Evolutionary conservation across 2,329 filamentous ascomycete species (phyloP), one percentile per base, ranked within the genome.

Genomic region (Phyllosticta capitalensis): DNA sequence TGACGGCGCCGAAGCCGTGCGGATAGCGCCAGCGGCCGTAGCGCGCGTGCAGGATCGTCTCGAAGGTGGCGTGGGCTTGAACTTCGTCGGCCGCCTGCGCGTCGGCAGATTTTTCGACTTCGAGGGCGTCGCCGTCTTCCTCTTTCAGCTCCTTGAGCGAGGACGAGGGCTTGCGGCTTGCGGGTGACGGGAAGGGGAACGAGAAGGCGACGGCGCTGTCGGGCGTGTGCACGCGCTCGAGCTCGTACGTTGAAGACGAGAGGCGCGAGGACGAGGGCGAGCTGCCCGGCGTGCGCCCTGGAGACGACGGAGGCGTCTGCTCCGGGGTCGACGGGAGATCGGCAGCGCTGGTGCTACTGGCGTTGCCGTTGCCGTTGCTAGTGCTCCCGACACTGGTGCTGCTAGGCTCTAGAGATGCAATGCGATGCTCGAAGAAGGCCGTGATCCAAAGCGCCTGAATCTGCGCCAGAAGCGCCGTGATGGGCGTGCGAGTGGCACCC

Each of bases 391-490:
- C 24, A 26, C 30, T 38, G 33, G 12, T n/a, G 14, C 38, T 19
- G 38, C 26, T 2, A 30, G 48, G 5, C 12, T 22, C 61, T 61
- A 68, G 62, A 61, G 57, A 9, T 19, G 12, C 0, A 54, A 88
- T 69, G 26, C 76, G 70, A 20, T 75, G 74, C 57, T 78, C 75
- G 30, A 92, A 80, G 67, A 83, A 90, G 0, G 87, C 86, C 0
- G 78, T 77, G 30, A 87, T 74, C 75, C 75, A 77, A 1, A 76
- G 68, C 0, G 67, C 74, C 65, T 77, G 73, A 0, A 69, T 64
- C 12, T 71, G 66, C 3, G 73, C 71, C 52, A 71, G 69, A 14
- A 70, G 67, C 1, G 71, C 67, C 0, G 72, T 75, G 2, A 68
- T 67, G 22, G 74, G 68, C 12, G 69, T 73, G 22, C 69, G 67